Base-by-base conservation (phyloP, 1,284 basidiomycete genomes). In the Naganishia liquefaciens region DNA sequence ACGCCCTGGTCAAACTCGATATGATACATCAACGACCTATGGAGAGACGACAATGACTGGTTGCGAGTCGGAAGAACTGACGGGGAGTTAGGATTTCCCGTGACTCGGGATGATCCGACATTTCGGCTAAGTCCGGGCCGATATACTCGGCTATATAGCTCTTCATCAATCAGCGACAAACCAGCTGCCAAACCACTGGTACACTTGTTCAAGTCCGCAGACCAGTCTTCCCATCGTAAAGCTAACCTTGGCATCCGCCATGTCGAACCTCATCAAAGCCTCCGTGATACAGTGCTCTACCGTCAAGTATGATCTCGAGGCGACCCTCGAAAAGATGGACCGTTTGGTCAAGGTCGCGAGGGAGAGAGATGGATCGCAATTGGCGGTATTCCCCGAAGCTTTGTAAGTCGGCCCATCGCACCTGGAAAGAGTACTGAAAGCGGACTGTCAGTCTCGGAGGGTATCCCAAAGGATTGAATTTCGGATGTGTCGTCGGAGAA, bases 381-480 rank as follows among this genome's bases (percentile, higher is more conserved):
- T 73, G 39, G 60, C 65, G 33, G 68, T 71, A 6, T 70, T 71
- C 53, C 71, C 70, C 0, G 68, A 71, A 64, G 69, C 72, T 5
- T 70, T 71, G 68, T 63, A 21, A 23, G 64, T 57, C 10, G 3
- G n/a, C 21, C 52, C 19, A 37, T 43, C 37, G 39, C 44, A 23
- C 4, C n/a, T n/a, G n/a, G 47, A n/a, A 9, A 53, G n/a, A 42
- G 42, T 3, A 17, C 44, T 19, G 15, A 13, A 5, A 40, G 39
- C 37, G 13, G 9, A 9, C 37, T 21, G 2, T 15, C 28, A 69
- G 68, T 46, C 50, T 86, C 52, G 86, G 86, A 40, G 86, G 86
- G 6, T 88, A 88, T 70, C 86, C 87, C 7, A 86, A 86, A 70
- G 81, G 82, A 76, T 83, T 83, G 0, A 83, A 81, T 0, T 88